These are phyloP conservation scores for Pseudocercospora fuligena DNA, from an alignment of 2,329 filamentous ascomycete genomes.

Conservation along the genomic window DNA sequence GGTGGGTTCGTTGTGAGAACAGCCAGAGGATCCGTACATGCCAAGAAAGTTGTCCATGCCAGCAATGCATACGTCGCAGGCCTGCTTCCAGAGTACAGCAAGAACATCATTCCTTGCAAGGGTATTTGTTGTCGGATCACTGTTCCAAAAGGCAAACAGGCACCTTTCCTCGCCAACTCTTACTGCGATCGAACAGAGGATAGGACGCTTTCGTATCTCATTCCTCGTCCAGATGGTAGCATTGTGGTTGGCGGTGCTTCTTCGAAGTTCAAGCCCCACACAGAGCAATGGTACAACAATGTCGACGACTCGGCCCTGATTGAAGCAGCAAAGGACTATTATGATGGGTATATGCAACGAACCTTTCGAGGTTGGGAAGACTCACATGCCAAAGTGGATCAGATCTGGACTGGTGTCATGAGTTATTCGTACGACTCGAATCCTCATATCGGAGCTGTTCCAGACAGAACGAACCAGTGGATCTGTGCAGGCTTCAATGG, in stretches of 20 bases:
- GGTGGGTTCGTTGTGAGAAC: slow-evolving; percentile 25
- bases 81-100: slow-evolving; percentile 40
- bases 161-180: slow-evolving; percentile 27
- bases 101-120: slow-evolving; percentile 41
- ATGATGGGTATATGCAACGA: slow-evolving; percentile 54
- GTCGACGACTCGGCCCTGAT: slow-evolving; percentile 53
- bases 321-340: slow-evolving; percentile 48
- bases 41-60: slow-evolving; percentile 39
- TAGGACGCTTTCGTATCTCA: slow-evolving; percentile 43
- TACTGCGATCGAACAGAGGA: slow-evolving; percentile 29
- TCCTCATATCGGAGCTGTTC: slow-evolving; percentile 29
- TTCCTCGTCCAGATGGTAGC: slow-evolving; percentile 50
- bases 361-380: slow-evolving; percentile 56
- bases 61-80: slow-evolving; percentile 44
- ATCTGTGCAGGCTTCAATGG: slow-evolving; percentile 31
- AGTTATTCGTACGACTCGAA: slow-evolving; percentile 24
- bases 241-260: slow-evolving; percentile 54
- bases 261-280: slow-evolving; percentile 44
- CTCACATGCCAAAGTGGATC: slow-evolving; percentile 44
- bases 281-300: slow-evolving; percentile 52
- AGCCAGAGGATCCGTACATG: slow-evolving; percentile 30
- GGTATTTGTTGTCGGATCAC: slow-evolving; percentile 39
- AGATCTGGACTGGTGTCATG: slow-evolving; percentile 51
- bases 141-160: slow-evolving; percentile 20
- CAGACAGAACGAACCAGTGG: slow-evolving; percentile 19